phyloP scores from a whole-genome alignment of 225 moss, liverwort and hornwort genomes.

The Physcomitrellopsis africana region DNA sequence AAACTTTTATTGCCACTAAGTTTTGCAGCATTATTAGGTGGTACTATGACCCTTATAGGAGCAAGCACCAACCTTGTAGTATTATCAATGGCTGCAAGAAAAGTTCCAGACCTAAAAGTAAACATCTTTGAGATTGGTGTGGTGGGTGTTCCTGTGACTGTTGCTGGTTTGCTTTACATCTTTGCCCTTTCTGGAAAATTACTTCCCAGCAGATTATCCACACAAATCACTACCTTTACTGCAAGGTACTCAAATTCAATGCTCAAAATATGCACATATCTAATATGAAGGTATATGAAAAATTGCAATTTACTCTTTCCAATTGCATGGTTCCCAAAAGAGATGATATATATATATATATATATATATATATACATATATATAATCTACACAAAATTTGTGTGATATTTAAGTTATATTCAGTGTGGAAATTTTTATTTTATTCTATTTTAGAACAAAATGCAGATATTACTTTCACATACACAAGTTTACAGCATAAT shows the following conservation, averaged over 20 bases:
- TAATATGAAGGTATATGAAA: too few species aligned
- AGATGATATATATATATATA: too few species aligned
- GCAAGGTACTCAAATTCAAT: constrained; percentile 45
- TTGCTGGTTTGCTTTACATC: constrained; percentile 85
- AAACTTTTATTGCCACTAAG: constrained; percentile 91
- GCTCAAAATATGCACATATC: too few species aligned
- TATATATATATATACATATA: rapidly evolving
- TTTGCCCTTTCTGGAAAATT: constrained; percentile 76
- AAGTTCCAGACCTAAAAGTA: constrained; percentile 87
- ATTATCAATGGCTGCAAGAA: constrained; percentile 88
- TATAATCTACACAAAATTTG: too few species aligned
- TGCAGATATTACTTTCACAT: too few species aligned
- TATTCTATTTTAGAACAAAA: too few species aligned
- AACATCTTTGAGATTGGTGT: constrained; percentile 94
- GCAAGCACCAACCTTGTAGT: constrained; percentile 90
- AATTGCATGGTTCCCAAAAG: too few species aligned
- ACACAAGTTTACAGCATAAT: not conserved
- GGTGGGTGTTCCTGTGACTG: constrained; percentile 68
- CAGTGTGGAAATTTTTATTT: too few species aligned
- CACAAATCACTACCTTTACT: constrained; percentile 56
- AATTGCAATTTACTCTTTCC: too few species aligned
- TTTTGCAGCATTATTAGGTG: constrained; percentile 92
- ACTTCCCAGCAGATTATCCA: constrained; percentile 57
- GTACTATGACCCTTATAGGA: constrained; percentile 96
- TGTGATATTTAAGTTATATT: too few species aligned